These are phyloP conservation scores for Centella asiatica DNA, from an alignment of 129 eudicot genomes.

Conservation along the genomic window DNA sequence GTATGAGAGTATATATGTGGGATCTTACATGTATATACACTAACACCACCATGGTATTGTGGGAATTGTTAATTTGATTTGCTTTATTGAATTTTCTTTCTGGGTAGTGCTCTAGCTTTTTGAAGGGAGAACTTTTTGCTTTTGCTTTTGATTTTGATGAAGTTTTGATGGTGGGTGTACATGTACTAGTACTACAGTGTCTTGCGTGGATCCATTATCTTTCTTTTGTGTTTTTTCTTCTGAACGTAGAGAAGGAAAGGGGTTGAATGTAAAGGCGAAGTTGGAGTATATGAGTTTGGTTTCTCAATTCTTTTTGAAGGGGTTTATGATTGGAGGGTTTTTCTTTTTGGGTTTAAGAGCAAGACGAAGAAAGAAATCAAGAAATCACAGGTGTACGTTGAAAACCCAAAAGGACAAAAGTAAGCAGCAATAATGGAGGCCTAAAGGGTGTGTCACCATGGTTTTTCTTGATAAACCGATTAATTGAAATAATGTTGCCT, in stretches of 20 bases:
- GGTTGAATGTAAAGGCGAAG: neutral
- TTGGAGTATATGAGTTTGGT: too few relatives aligned
- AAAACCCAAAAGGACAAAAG: too few relatives aligned
- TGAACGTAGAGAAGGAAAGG: neutral
- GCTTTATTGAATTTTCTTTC: conserved; percentile 25
- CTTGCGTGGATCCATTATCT: conserved; percentile 26
- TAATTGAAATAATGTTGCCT: too few relatives aligned
- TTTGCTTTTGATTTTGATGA: conserved; percentile 17
- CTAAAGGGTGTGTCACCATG: too few relatives aligned
- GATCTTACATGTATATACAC: conserved; percentile 45
- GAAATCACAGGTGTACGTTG: too few relatives aligned
- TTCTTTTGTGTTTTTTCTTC: conserved; percentile 27
- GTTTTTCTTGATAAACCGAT: too few relatives aligned
- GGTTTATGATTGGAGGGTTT: conserved; percentile 1
- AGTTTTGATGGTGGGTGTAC: conserved; percentile 9
- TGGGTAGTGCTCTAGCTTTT: conserved; percentile 11
- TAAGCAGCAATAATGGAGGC: too few relatives aligned
- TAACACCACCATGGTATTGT: too few relatives aligned
- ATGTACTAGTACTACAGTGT: neutral
- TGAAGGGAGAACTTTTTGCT: conserved; percentile 9
- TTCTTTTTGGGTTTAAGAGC: too few relatives aligned
- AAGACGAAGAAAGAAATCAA: too few relatives aligned
- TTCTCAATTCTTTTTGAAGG: conserved; percentile 20
- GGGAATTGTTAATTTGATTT: conserved; percentile 19
- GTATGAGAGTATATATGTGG: conserved; percentile 16